Conservation (phyloP, 305 asterid species). For the Fraxinus platypoda region DNA sequence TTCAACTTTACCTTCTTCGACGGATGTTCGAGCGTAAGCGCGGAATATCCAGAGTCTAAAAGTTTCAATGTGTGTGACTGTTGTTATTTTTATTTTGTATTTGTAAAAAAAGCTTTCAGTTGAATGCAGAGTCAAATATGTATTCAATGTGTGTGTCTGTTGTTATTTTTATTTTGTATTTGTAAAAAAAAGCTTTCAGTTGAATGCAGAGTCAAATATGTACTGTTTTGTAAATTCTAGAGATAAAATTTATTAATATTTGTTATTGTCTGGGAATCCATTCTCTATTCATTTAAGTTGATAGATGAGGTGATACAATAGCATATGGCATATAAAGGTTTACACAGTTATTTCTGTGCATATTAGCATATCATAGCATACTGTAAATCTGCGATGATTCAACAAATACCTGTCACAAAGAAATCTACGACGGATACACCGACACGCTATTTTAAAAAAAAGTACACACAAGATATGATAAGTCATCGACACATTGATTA, state of each 20-base stretch:
- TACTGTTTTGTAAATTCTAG: neutral
- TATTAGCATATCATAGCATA: neutral
- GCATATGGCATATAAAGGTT: neutral
- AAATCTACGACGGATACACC: no score
- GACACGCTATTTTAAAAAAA: no score
- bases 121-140: no score
- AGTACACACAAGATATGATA: no score
- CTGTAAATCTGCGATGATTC: neutral
- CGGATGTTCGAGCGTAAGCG: conserved; percentile 57
- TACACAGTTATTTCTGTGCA: neutral
- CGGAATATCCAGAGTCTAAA: conserved; percentile 50
- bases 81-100: neutral
- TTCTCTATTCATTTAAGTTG: neutral
- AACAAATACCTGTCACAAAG: neutral
- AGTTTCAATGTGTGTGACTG: neutral
- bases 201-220: neutral
- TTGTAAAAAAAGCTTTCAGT: neutral
- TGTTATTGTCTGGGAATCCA: neutral
- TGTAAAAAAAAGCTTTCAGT: neutral
- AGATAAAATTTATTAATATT: neutral
- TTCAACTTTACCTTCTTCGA: conserved; percentile 61
- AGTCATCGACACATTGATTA: no score
- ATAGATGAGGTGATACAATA: neutral
- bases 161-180: neutral
- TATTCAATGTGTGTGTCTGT: neutral